Percentiles rank a stretch among this genome's conserved stretches.
phyloP scores from a whole-genome alignment of 1,284 basidiomycete species.

The Fomes fomentarius region DNA sequence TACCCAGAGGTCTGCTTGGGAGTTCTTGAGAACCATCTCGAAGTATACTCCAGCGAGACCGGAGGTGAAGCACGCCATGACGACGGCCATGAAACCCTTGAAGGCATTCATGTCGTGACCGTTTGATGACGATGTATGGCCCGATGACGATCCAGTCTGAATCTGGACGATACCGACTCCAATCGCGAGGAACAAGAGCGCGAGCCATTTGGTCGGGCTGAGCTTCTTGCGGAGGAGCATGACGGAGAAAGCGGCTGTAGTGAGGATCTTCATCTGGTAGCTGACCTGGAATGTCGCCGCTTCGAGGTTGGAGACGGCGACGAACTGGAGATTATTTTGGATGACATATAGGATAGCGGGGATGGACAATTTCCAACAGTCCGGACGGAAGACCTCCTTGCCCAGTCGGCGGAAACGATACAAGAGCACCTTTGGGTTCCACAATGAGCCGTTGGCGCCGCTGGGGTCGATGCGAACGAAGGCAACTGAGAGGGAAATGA shows the following conservation, averaged over 20 bases:
- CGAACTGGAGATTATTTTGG: conserved; percentile 95
- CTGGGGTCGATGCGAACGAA: conserved; percentile 40
- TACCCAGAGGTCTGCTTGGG: conserved; percentile 74
- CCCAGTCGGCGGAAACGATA: conserved; percentile 45
- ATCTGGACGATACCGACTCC: conserved; percentile 94
- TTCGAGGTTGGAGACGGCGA: conserved; percentile 89
- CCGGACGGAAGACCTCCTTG: conserved; percentile 58
- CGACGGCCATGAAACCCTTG: conserved; percentile 68
- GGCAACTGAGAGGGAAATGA: conserved; percentile 80
- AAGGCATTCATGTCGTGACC: conserved; percentile 64
- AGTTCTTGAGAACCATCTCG: conserved; percentile 79
- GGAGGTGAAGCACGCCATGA: conserved; percentile 76
- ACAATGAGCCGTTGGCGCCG: conserved; percentile 28
- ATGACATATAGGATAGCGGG: conserved; percentile 94
- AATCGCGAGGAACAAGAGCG: conserved; percentile 81
- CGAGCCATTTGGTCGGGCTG: conserved; percentile 79
- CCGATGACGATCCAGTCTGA: conserved; percentile 48
- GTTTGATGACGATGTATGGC: conserved; percentile 10
- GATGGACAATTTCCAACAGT: conserved; percentile 95
- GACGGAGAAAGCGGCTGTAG: conserved; percentile 93
- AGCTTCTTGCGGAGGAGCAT: conserved; percentile 79
- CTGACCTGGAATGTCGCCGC: conserved; percentile 93
- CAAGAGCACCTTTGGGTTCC: conserved; percentile 40
- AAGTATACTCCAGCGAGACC: conserved; percentile 86
- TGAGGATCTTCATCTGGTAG: conserved; percentile 96